Percentiles rank a stretch among this genome's conserved stretches.
phyloP scores from a whole-genome alignment of 805 yeast genomes.

The Jamesozyma spencerorum region DNA sequence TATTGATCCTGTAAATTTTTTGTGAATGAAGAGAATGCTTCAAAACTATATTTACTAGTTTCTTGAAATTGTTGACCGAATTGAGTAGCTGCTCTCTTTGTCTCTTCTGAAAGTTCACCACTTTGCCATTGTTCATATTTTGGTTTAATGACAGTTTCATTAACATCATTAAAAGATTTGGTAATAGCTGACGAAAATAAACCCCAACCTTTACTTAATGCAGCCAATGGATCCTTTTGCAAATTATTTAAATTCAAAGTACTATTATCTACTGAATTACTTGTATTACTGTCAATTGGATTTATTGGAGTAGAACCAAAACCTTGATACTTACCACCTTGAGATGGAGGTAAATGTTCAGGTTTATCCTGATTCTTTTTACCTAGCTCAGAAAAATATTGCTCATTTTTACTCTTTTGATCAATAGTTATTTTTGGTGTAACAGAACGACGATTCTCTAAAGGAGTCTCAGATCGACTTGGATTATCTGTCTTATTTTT shows the following conservation, averaged over 20 bases:
- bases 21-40: constrained; percentile 54
- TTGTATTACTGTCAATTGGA: constrained; percentile 7
- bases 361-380: constrained; percentile 63
- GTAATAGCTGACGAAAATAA: constrained; percentile 78
- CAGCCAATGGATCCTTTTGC: constrained; percentile 82
- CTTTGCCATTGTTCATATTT: constrained; percentile 63
- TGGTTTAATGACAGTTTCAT: constrained; percentile 86
- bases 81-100: constrained; percentile 89
- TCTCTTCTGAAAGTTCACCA: constrained; percentile 70
- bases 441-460: constrained; percentile 36
- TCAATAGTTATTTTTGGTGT: constrained; percentile 26
- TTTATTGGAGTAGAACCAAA: constrained; percentile 69
- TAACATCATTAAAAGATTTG: constrained; percentile 76
- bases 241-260: constrained; percentile 55
- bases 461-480: constrained; percentile 20
- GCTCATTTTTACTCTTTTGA: constrained; percentile 59
- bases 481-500: background rate
- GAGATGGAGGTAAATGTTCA: constrained; percentile 75
- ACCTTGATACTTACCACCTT: constrained; percentile 89
- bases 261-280: constrained; percentile 18
- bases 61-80: constrained; percentile 92
- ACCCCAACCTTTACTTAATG: constrained; percentile 90
- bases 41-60: constrained; percentile 68
- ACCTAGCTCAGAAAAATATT: constrained; percentile 75
- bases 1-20: constrained; percentile 32